Evolutionary conservation across 108 stramenopile genomes (phyloP), one percentile per base, ranked within the genome.

Genomic region (Licmophora abbreviata): DNA sequence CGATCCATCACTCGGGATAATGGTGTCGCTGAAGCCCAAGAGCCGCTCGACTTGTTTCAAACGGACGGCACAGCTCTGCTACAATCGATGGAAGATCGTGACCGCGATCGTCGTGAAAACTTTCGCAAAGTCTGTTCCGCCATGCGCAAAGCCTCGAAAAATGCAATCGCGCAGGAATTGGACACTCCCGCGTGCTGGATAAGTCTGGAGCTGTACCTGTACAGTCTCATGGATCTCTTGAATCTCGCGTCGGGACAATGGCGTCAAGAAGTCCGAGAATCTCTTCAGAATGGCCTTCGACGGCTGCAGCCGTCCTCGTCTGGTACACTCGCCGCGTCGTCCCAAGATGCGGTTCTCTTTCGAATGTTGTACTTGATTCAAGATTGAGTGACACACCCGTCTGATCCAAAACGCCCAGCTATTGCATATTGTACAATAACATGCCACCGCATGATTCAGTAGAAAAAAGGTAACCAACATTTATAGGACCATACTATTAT

Each of bases 31-130:
- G 2, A 31, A 50, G 4, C 11, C 48, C 2, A 50, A 17, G 15
- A 2, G 15, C 3, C 4, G 18, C 6, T 17, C 28, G 33, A 15
- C 15, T 5, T 50, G 15, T 31, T 8, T 26, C 23, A 6, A 22
- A 18, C 20, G 20, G 25, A 27, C 9, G 10, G 25, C 11, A 48
- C 9, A 50, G 11, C 3, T 48, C 8, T 28, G 11, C 8, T 11
- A 3, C 29, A 50, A 50, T 40, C 38, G 38, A 50, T 50, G 18
- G 48, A 50, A 50, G 48, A 50, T 32, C 18, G 22, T 4, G 48
- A 50, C 21, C 15, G 33, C 12, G 18, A 17, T 15, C 30, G 18
- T 8, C 22, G 30, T 3, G 18, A 18, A n/a, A 18, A 50, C 29
- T 31, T 29, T 8, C 4, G 15, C 14, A 4, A 15, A 3, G 30